Base-by-base conservation (phyloP, 2,329 filamentous ascomycete genomes). In the Colletotrichum nymphaeae region DNA sequence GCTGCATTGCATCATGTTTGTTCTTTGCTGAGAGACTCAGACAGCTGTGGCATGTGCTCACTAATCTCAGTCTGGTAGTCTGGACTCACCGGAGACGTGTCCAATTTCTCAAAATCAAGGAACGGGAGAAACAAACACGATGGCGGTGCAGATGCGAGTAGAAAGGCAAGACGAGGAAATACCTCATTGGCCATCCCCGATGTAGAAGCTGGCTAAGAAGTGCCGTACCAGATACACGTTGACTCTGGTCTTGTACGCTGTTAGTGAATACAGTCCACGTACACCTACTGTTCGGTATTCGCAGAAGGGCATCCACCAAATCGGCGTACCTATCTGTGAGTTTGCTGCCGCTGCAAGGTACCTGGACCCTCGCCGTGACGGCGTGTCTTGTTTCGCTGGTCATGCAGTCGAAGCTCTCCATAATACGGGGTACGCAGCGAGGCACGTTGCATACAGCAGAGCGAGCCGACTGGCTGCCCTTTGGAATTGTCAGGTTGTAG, bases 341-440 rank as follows among this genome's bases (percentile, higher is more conserved):
- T 53, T 52, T 63, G 37, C 32, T 55, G 57, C 53, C 37, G 52
- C 56, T 63, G 58, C 69, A 63, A 72, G 69, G 58, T 55, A 63
- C 64, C 32, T 71, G 26, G 7, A 28, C 42, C 22, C 16, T 30
- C 12, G 42, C 12, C 16, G 28, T 69, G 60, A 22, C 12, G 30
- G 16, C 8, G 35, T 69, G 60, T 53, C 56, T 32, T 49, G 37
- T 58, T 46, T 58, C 28, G 67, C 49, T n/a, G 24, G 58, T 49
- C 28, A 72, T 68, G 64, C 69, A 62, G n/a, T 32, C 55, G 42
- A 46, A 53, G 49, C 49, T 62, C 49, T 49, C 69, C 69, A 57
- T 58, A 58, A 26, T 32, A 72, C 28, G 69, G 69, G 65, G 59
- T 69, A 55, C 58, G 66, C 49, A 63, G 65, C 65, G n/a, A 69